phyloP scores from a whole-genome alignment of 768 basidiomycete species.

The Tulasnella sp. region DNA sequence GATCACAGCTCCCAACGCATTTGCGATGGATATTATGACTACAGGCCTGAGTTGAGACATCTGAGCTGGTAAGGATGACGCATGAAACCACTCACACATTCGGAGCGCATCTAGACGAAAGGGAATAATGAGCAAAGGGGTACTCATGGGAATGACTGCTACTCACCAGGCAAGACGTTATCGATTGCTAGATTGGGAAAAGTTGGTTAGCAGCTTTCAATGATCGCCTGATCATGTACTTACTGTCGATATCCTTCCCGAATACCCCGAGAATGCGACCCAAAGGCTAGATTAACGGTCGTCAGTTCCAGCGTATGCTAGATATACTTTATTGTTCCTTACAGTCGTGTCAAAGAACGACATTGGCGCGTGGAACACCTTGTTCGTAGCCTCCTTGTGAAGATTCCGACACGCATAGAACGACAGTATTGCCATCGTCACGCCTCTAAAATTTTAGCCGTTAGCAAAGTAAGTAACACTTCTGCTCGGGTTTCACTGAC shows the following conservation, averaged over 20 bases:
- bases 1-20: slow-evolving; percentile 39
- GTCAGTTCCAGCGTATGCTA: too few relatives aligned
- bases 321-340: too few relatives aligned
- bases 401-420: slow-evolving; percentile 50
- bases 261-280: slow-evolving; percentile 52
- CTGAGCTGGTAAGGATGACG: neutral
- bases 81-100: slow-evolving; percentile 33
- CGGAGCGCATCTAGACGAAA: slow-evolving; percentile 42
- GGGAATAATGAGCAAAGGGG: neutral
- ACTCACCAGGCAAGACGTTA: slow-evolving; percentile 45
- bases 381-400: slow-evolving; percentile 42
- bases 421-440: slow-evolving; percentile 24
- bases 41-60: slow-evolving; percentile 34
- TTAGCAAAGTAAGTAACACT: neutral
- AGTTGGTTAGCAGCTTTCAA: neutral
- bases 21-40: slow-evolving; percentile 37
- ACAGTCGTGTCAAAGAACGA: slow-evolving; percentile 67
- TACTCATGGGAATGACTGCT: neutral
- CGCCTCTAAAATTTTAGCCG: neutral
- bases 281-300: too few relatives aligned
- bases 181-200: slow-evolving; percentile 38
- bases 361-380: slow-evolving; percentile 62
- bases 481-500: slow-evolving; percentile 29
- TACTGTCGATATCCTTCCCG: slow-evolving; percentile 56
- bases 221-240: slow-evolving; percentile 11